These are phyloP conservation scores for Vigna hirtella DNA, from an alignment of 306 rosid genomes.

Conservation along the genomic window DNA sequence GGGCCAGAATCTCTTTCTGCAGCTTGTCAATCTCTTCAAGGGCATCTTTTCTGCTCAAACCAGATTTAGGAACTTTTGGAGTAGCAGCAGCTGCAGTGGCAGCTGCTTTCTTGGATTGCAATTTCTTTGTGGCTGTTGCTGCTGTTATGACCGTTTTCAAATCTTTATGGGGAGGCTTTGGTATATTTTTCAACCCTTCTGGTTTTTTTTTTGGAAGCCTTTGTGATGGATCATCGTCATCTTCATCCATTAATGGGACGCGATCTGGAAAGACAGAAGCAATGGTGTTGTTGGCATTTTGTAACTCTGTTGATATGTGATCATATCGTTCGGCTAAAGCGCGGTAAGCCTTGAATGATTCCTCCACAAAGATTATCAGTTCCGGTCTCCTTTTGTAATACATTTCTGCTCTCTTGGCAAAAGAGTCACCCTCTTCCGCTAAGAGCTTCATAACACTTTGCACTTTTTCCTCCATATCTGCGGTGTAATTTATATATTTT, in stretches of 20 bases:
- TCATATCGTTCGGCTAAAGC: slow-evolving; percentile 95
- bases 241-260: slow-evolving; percentile 91
- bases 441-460: slow-evolving; percentile 60
- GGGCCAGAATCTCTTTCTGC: slow-evolving; percentile 80
- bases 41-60: slow-evolving; percentile 78
- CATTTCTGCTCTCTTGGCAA: slow-evolving; percentile 98
- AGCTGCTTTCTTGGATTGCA: slow-evolving; percentile 48
- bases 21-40: slow-evolving; percentile 72
- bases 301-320: slow-evolving; percentile 92
- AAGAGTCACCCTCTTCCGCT: slow-evolving; percentile 93
- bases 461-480: slow-evolving; percentile 96
- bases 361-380: slow-evolving; percentile 83
- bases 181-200: slow-evolving; percentile 58
- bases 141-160: slow-evolving; percentile 55
- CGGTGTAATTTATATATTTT: slow-evolving; percentile 41
- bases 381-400: slow-evolving; percentile 95
- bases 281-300: slow-evolving; percentile 94
- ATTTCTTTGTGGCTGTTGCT: slow-evolving; percentile 59
- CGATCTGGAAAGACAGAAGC: slow-evolving; percentile 92
- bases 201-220: slow-evolving; percentile 50
- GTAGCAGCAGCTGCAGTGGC: slow-evolving; percentile 26
- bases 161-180: slow-evolving; percentile 70
- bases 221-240: slow-evolving; percentile 65
- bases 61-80: slow-evolving; percentile 61
- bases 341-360: slow-evolving; percentile 80